These are phyloP conservation scores for Solanum hybrid DNA, from an alignment of 305 asterid genomes.

Conservation along the genomic window DNA sequence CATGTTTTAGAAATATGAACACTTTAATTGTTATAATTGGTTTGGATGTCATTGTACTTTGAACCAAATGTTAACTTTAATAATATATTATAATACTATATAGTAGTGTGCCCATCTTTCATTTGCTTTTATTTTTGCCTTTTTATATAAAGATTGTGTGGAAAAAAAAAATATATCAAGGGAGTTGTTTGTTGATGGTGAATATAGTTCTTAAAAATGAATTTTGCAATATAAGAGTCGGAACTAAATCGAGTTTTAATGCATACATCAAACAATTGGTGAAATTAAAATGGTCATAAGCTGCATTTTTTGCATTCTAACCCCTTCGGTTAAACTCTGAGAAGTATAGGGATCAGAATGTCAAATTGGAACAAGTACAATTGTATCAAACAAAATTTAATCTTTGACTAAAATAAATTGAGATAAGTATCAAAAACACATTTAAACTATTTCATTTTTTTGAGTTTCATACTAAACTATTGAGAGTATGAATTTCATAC, in stretches of 20 bases:
- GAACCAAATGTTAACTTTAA: not conserved
- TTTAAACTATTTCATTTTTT: accelerated
- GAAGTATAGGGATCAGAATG: not conserved
- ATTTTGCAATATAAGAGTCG: accelerated
- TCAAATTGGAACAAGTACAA: not conserved
- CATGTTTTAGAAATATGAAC: not conserved
- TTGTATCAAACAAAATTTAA: not conserved
- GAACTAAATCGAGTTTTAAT: no score
- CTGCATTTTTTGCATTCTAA: not conserved
- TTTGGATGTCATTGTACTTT: not conserved
- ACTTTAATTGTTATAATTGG: not conserved
- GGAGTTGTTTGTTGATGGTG: not conserved
- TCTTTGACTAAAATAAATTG: not conserved
- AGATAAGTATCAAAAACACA: no score
- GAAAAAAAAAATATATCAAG: no score
- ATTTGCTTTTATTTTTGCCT: not conserved
- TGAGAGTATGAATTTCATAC: no score
- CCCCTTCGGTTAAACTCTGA: not conserved
- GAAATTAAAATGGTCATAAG: not conserved
- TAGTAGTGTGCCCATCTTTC: not conserved
- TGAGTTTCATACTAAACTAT: no score
- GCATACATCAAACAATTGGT: no score
- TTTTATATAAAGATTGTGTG: no score
- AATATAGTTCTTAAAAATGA: not conserved
- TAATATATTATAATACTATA: not conserved